phyloP scores from a whole-genome alignment of 1,284 basidiomycete genomes.

The Melanopsichium pennsylvanicum region DNA sequence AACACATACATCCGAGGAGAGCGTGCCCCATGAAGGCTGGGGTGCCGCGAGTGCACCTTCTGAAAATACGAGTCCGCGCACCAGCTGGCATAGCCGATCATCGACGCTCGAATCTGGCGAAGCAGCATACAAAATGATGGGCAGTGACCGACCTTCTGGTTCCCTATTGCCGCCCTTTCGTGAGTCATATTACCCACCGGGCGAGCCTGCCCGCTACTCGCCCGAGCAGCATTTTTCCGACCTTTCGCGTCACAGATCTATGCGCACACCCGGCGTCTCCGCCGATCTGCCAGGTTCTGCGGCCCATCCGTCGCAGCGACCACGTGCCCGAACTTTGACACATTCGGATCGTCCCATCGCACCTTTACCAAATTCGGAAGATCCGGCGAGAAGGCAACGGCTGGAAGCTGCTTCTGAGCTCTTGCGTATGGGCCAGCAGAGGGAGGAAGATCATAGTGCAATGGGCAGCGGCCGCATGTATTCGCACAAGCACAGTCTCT shows the following conservation, averaged over 20 bases:
- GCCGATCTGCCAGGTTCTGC: conserved; percentile 24
- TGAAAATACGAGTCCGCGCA: conserved; percentile 37
- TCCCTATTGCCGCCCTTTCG: conserved; percentile 38
- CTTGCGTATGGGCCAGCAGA: conserved; percentile 36
- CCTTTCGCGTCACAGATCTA: conserved; percentile 35
- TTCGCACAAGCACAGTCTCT: conserved; percentile 38
- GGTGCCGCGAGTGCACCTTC: conserved; percentile 34
- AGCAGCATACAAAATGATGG: conserved; percentile 37
- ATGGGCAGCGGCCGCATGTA: conserved; percentile 13
- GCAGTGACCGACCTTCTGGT: conserved; percentile 15
- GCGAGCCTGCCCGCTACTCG: conserved; percentile 21
- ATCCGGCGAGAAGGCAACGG: conserved; percentile 34
- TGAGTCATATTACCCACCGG: conserved; percentile 9
- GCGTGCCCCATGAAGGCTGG: conserved; percentile 34
- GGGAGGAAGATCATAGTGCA: conserved; percentile 4
- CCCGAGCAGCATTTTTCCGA: conserved; percentile 24
- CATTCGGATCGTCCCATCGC: conserved; percentile 47
- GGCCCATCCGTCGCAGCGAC: conserved; percentile 15
- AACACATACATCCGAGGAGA: conserved; percentile 31
- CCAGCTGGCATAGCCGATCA: conserved; percentile 53
- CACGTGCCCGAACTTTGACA: conserved; percentile 47
- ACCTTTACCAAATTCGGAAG: conserved; percentile 42
- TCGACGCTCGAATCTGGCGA: conserved; percentile 52
- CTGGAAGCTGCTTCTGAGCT: conserved; percentile 45
- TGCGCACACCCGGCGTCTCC: conserved; percentile 30